Percentiles rank a stretch among this genome's conserved stretches.
Evolutionary conservation across 495 filamentous ascomycete species (phyloP).

Genomic region (Xylaria longipes): DNA sequence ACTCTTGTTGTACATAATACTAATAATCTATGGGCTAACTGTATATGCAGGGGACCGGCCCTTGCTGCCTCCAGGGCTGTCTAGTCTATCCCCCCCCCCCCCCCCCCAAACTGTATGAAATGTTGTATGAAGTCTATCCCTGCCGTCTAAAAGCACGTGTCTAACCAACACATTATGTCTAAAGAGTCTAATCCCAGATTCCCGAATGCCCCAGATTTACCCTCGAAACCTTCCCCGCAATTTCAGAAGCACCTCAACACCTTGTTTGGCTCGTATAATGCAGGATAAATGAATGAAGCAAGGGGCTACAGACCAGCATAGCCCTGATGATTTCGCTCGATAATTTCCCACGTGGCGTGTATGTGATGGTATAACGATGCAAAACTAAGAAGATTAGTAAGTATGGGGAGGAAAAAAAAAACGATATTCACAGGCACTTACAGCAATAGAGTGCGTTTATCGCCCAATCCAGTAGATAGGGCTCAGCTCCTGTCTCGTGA

Average conservation of each 20-base stretch:
- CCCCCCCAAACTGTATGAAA: background rate
- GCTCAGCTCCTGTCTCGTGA: constrained; percentile 32
- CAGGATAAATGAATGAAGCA: background rate
- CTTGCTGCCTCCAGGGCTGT: background rate
- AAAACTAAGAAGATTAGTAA: background rate
- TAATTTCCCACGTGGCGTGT: background rate
- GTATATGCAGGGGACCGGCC: constrained; percentile 8
- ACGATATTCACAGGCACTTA: background rate
- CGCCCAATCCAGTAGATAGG: constrained; percentile 40
- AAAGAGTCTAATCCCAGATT: constrained; percentile 6
- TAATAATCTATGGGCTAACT: background rate
- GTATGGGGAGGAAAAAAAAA: background rate
- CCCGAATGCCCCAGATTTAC: background rate
- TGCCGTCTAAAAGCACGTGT: background rate
- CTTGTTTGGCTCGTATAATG: constrained; percentile 3
- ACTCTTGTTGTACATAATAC: background rate
- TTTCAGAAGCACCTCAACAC: background rate
- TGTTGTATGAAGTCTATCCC: background rate
- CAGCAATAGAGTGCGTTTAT: constrained; percentile 4
- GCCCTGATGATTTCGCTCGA: background rate
- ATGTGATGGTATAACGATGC: background rate
- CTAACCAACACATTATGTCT: background rate
- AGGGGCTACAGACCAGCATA: background rate
- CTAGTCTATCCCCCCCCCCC: background rate
- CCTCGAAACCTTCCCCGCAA: background rate